Evolutionary conservation across 2,329 filamentous ascomycete genomes (phyloP).

Genomic region (Cryphonectria nitschkei): DNA sequence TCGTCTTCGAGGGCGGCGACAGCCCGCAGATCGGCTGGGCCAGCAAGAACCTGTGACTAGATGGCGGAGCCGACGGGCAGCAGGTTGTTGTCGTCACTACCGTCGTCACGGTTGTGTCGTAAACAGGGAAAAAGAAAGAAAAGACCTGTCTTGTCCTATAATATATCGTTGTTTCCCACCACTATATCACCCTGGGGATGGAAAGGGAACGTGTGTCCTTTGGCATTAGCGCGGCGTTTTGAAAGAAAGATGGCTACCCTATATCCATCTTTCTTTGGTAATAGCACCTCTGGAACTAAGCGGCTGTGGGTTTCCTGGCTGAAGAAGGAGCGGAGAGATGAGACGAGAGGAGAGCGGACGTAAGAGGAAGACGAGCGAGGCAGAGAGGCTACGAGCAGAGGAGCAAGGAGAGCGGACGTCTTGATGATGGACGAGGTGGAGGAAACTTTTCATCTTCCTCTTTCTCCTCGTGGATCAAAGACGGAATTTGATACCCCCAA

Average conservation of each 20-base stretch:
- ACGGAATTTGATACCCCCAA: background rate
- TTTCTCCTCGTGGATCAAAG: background rate
- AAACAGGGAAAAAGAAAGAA: background rate
- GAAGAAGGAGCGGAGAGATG: background rate
- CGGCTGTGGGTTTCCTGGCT: background rate
- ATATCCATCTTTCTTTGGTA: background rate
- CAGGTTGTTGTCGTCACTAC: constrained; percentile 24
- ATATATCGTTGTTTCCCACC: background rate
- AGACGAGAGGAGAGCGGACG: background rate
- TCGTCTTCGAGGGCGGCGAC: constrained; percentile 41
- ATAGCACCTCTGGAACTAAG: background rate
- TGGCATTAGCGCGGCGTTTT: constrained; percentile 9
- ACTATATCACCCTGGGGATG: background rate
- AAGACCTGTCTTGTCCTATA: background rate
- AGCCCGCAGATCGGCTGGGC: constrained; percentile 47
- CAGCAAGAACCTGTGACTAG: constrained; percentile 32
- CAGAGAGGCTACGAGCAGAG: background rate
- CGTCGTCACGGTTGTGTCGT: constrained; percentile 15
- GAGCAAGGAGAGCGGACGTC: background rate
- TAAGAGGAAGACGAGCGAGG: background rate
- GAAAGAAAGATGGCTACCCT: background rate
- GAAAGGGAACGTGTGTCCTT: background rate
- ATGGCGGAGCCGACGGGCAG: constrained; percentile 17
- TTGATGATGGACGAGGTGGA: background rate
- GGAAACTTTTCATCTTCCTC: background rate